Base-by-base conservation (phyloP, 1,284 basidiomycete genomes). In the Cutaneotrichosporon cyanovorans region DNA sequence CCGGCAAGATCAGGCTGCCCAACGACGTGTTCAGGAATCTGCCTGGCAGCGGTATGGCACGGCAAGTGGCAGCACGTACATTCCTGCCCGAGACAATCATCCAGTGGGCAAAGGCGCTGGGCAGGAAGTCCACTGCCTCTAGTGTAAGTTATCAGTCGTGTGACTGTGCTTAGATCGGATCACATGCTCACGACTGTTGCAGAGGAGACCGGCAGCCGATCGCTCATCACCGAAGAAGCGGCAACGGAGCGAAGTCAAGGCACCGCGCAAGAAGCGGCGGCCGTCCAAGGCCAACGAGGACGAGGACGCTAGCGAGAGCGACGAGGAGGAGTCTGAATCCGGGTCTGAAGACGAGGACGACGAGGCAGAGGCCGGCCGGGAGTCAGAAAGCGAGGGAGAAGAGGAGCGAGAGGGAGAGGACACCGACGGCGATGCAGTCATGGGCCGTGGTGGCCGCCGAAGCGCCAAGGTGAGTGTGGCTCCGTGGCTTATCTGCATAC, bases 1-100 rank as follows among this genome's bases (percentile, higher is more conserved):
- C 87, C 0, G 86, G 83, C 21, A 84, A 84, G 62, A 73, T 93
- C 28, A 80, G 79, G 54, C 69, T 97, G 21, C 91, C 91, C 0
- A 66, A 75, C 7, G 91, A 96, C 66, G 87, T 96, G 45, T 80
- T 97, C 59, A 56, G 60, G 45, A 62, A 61, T 42, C 56, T 60
- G 5, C 57, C 59, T 4, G 57, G 56, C n/a, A 50, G 51, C 11
- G 46, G 55, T 20, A 56, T 55, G n/a, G 58, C 53, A 18, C 46
- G 50, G 18, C 38, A 61, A 42, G 53, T 59, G 14, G 49, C 59
- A 8, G 46, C 46, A n/a, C 57, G 43, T 28, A 51, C 56, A 8
- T 71, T 62, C 42, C 50, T 71, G 19, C 52, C 50, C 18, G 58
- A 61, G 18, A 61, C 65, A 16, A 53, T 56, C 9, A 51, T 50